phyloP scores from a whole-genome alignment of 2,329 filamentous ascomycete species.

The Venturia carpophila region DNA sequence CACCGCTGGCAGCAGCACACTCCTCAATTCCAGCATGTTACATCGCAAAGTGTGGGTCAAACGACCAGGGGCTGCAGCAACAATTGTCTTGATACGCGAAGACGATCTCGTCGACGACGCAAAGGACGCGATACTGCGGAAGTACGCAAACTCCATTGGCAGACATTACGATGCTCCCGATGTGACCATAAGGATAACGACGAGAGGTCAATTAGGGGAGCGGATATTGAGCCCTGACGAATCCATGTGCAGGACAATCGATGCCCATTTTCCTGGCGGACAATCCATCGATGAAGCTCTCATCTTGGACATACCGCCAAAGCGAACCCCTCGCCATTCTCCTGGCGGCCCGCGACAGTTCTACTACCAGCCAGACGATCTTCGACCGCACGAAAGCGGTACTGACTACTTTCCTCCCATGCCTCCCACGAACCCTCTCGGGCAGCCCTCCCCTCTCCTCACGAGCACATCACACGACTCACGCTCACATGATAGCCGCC shows the following conservation, averaged over 20 bases:
- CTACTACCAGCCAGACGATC: constrained; percentile 51
- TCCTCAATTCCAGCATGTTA: constrained; percentile 16
- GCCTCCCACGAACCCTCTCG: constrained; percentile 35
- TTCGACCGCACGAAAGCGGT: constrained; percentile 58
- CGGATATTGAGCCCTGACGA: constrained; percentile 79
- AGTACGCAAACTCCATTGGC: constrained; percentile 90
- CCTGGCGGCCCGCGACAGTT: constrained; percentile 47
- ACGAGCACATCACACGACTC: constrained; percentile 19
- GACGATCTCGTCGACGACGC: constrained; percentile 93
- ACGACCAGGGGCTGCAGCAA: constrained; percentile 75
- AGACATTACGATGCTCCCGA: constrained; percentile 86
- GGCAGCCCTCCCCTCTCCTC: constrained; percentile 29
- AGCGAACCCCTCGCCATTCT: constrained; percentile 72
- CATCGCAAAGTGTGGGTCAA: constrained; percentile 81
- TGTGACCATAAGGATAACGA: constrained; percentile 66
- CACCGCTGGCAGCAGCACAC: background rate
- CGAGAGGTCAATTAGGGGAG: constrained; percentile 58
- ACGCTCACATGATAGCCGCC: constrained; percentile 28
- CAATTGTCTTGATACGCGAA: constrained; percentile 74
- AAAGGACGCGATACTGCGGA: constrained; percentile 81
- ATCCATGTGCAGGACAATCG: constrained; percentile 66
- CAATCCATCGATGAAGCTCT: constrained; percentile 85
- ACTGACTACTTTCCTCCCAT: constrained; percentile 78
- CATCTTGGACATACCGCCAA: constrained; percentile 74
- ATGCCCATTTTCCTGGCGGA: constrained; percentile 76